Evolutionary conservation across 169 alveolate genomes (phyloP), one percentile per base, ranked within the genome.

Genomic region (Plasmodium relictum): DNA sequence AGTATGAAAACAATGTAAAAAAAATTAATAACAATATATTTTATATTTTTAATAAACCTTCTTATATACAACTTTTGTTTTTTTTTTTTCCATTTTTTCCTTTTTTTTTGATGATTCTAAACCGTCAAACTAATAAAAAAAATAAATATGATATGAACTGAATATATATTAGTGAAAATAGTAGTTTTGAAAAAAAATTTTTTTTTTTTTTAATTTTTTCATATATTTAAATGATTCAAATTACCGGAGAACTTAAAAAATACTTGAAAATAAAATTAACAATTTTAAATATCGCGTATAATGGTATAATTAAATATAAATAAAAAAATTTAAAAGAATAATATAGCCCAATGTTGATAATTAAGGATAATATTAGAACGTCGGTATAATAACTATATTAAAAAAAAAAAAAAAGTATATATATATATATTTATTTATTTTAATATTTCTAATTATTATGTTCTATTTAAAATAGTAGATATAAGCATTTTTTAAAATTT

Each of bases 191-290:
- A 2, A 31, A 31, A 31, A 31, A 1, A 31, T 31, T 31, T 3
- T 31, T 31, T 31, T 31, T 3, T 31, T 31, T 31, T 31, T 31
- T 1, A 31, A 31, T 31, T 31, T 31, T 31, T 31, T 31, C 39
- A 8, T 8, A 8, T 52, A 52, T 52, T n/a, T 48, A 2, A 12
- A 58, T 58, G 39, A 31, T 8, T 16, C 41, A 62, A 63, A 45
- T 80, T 70, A 80, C 90, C 80, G 90, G 90, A 31, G 90, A 80
- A 41, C 90, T 48, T 72, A 80, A 62, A 50, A 80, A 62, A 44
- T 66, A 39, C 48, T 54, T 80, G 59, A 80, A 66, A 68, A 80
- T 66, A 41, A 80, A 80, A 80, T 42, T 80, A 54, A 80, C 22
- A 59, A 61, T 14, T 61, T 80, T 66, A 61, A 66, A 80, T 52